Evolutionary conservation across 108 stramenopile genomes (phyloP), one percentile per base, ranked within the genome.

Genomic region (Fistulifera pelliculosa): DNA sequence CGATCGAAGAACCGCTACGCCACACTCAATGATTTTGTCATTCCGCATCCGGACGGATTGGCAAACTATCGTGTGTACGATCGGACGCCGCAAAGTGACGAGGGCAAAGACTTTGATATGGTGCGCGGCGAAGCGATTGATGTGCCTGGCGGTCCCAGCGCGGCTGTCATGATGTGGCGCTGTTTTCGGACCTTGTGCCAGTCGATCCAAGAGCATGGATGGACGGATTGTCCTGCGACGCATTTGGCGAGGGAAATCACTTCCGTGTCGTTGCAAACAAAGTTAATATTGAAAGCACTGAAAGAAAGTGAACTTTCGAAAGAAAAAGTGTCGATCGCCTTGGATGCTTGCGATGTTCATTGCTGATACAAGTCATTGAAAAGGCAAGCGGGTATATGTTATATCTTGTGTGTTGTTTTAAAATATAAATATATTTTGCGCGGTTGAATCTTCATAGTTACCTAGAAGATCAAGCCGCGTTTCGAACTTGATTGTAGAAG

Each of bases 401-500:
- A 45, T 19, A 45, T 4, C 4, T 11, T 11, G 4, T 45, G 21
- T 6, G 21, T 21, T 19, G 11, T 41, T 41, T 41, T 13, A 15
- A n/a, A n/a, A 49, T n/a, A 49, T n/a, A 11, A 19, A n/a, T 11
- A 18, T 17, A 49, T 13, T 11, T 41, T 41, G 40, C 14, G 14
- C 14, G 40, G 11, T 13, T 41, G 40, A 11, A 41, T 27, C n/a
- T n/a, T n/a, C n/a, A n/a, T n/a, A n/a, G n/a, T n/a, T n/a, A n/a
- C n/a, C n/a, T n/a, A n/a, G n/a, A n/a, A n/a, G n/a, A n/a, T n/a
- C n/a, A n/a, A n/a, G n/a, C n/a, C n/a, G 66, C 49, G 64, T 79
- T 71, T 28, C 77, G 56, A n/a, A 79, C 64, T 55, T 74, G 65
- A 60, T 79, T 79, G 66, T 75, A 79, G 54, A 79, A 79, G 25